Percentiles rank a stretch among this genome's conserved stretches.
Conservation (phyloP, 179 eudicot species). For the Silene noctiflora region DNA sequence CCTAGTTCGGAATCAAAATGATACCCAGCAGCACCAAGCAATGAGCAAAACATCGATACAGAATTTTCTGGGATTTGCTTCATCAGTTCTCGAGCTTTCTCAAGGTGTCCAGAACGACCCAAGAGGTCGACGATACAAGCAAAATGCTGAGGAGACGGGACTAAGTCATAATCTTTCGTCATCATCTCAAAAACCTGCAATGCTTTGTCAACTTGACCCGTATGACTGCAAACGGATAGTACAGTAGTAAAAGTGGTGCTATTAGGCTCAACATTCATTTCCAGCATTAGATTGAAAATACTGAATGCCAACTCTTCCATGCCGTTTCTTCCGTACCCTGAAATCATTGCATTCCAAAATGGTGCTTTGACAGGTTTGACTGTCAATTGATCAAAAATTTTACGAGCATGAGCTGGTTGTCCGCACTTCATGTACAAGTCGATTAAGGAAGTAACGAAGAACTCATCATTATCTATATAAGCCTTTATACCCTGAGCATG, state of each 20-base stretch:
- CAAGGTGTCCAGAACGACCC: constrained; percentile 62
- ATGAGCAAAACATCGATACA: constrained; percentile 48
- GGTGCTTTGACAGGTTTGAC: constrained; percentile 53
- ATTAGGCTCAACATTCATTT: constrained; percentile 54
- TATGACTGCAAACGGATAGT: constrained; percentile 63
- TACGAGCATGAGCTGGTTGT: constrained; percentile 44
- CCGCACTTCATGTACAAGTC: constrained; percentile 90
- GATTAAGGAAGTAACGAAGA: constrained; percentile 57
- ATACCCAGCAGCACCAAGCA: constrained; percentile 60
- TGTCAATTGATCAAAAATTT: constrained; percentile 46
- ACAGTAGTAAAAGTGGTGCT: constrained; percentile 51
- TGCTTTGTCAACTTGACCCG: constrained; percentile 57
- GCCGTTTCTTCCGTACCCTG: constrained; percentile 78
- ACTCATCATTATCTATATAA: constrained; percentile 43
- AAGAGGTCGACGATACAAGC: constrained; percentile 64
- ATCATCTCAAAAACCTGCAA: constrained; percentile 53
- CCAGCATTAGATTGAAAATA: constrained; percentile 57
- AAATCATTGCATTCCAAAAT: constrained; percentile 82
- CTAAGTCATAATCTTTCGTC: constrained; percentile 42
- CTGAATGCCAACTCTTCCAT: constrained; percentile 50
- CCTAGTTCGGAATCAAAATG: constrained; percentile 51
- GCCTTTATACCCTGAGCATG: constrained; percentile 53
- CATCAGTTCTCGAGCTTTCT: constrained; percentile 56
- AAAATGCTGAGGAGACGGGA: constrained; percentile 50
- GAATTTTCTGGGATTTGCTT: constrained; percentile 41